phyloP scores from a whole-genome alignment of 2,329 filamentous ascomycete species.

The Colletotrichum melonis region DNA sequence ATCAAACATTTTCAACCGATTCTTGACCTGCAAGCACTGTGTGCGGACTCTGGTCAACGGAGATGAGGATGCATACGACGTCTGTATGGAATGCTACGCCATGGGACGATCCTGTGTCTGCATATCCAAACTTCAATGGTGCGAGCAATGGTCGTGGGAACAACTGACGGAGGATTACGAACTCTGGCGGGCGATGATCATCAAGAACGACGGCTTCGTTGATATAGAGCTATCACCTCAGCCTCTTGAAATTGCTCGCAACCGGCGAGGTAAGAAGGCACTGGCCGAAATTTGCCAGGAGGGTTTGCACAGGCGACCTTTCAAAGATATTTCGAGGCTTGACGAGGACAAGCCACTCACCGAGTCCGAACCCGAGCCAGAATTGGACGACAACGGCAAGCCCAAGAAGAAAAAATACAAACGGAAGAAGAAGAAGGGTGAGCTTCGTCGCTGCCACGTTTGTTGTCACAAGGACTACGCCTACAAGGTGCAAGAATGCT shows the following conservation, averaged over 20 bases:
- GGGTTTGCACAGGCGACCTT: conserved; percentile 82
- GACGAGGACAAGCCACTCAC: conserved; percentile 57
- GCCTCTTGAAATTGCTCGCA: conserved; percentile 76
- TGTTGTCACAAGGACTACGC: conserved; percentile 83
- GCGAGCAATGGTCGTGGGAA: conserved; percentile 91
- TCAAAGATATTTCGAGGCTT: conserved; percentile 81
- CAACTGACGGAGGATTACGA: conserved; percentile 84
- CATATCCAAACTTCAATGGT: conserved; percentile 87
- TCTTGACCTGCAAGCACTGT: conserved; percentile 91
- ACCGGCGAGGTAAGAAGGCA: conserved; percentile 77
- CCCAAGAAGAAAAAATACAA: conserved; percentile 71
- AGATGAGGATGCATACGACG: conserved; percentile 87
- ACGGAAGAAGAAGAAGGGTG: conserved; percentile 64
- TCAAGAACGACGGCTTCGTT: conserved; percentile 76
- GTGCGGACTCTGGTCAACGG: conserved; percentile 73
- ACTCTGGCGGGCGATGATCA: conserved; percentile 81
- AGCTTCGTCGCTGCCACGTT: conserved; percentile 78
- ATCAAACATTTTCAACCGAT: conserved; percentile 96
- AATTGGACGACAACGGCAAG: conserved; percentile 70
- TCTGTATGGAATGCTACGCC: conserved; percentile 98
- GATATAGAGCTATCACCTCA: conserved; percentile 75
- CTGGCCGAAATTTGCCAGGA: conserved; percentile 95
- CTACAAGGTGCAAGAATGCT: conserved; percentile 88
- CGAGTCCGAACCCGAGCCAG: conserved; percentile 58
- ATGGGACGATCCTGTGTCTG: conserved; percentile 96